A percentile compares a stretch with the other conserved stretches of the same genome.
Conservation (phyloP, 1,284 basidiomycete genomes). For the Microstroma glucosiphilum region DNA sequence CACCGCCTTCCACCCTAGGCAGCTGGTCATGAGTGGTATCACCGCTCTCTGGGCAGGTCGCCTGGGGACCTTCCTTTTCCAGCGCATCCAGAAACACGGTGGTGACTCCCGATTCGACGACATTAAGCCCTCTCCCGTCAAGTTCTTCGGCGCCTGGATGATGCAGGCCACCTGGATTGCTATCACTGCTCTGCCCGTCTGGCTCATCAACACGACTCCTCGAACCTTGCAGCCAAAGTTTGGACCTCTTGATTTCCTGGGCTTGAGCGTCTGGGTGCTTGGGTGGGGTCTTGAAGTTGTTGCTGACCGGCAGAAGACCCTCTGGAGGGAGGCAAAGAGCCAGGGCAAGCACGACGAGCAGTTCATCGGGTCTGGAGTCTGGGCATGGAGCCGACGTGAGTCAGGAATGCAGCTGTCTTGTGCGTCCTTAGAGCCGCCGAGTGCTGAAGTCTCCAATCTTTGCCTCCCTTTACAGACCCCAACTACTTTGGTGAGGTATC, state of each 20-base stretch:
- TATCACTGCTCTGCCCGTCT: constrained; percentile 58
- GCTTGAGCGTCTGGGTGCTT: constrained; percentile 58
- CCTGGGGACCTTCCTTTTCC: constrained; percentile 62
- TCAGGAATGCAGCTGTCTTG: constrained; percentile 62
- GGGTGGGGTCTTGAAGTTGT: constrained; percentile 36
- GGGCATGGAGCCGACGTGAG: constrained; percentile 61
- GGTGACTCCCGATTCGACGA: constrained; percentile 66
- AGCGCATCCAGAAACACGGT: constrained; percentile 57
- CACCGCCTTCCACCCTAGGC: constrained; percentile 60
- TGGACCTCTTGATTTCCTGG: constrained; percentile 59
- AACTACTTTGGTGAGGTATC: constrained; percentile 73
- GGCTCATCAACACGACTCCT: constrained; percentile 61
- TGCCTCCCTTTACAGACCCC: constrained; percentile 4
- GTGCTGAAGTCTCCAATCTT: background rate
- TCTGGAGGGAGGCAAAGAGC: constrained; percentile 61
- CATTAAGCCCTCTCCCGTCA: constrained; percentile 61
- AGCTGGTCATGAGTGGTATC: constrained; percentile 59
- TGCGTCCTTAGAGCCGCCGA: background rate
- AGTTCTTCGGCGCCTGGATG: constrained; percentile 65
- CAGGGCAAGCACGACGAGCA: constrained; percentile 65
- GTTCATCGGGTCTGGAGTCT: constrained; percentile 67
- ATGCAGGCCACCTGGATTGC: constrained; percentile 70
- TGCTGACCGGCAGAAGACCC: constrained; percentile 63
- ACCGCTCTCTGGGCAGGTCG: constrained; percentile 61
- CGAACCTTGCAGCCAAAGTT: constrained; percentile 59